Evolutionary conservation across 2,329 filamentous ascomycete genomes (phyloP), one percentile per base, ranked within the genome.

Genomic region (Trichophyton schoenleinii): DNA sequence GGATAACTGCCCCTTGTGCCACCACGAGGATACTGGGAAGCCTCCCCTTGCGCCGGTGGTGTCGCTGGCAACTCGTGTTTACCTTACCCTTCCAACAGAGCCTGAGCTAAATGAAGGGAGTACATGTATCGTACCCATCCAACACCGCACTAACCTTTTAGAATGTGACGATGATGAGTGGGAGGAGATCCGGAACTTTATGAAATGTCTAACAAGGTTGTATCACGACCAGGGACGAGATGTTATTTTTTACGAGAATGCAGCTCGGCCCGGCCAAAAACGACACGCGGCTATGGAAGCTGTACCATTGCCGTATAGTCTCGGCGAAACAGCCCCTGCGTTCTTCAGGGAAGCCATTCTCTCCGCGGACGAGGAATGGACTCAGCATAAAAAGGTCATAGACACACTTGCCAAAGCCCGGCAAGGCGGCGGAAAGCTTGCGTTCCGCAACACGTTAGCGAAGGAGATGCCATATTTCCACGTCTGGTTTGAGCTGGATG

Each of bases 381-480:
- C 88, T 38, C 94, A 97, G 75, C 95, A 99, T 74, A 87, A 87
- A 70, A 96, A 96, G 71, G 79, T 99, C 64, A 95, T 99, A 64
- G 91, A 97, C 73, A 99, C 94, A 0, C 74, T 83, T 7, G 72
- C 73, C 36, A 78, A 78, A 65, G 82, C 79, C 13, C 78, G 76
- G 63, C 71, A 80, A 64, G 89, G 88, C 0, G 73, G 90, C 64
- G 94, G 92, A 0, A 88, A 88, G 69, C 74, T 82, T 60, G 91
- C 94, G 1, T 99, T 99, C 72, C 82, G 92, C 0, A 81, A 85
- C 61, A 87, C 83, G 20, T 79, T 99, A 63, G 89, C 89, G 11
- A 96, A 95, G 76, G 92, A 99, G 77, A 92, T 95, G 88, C 92
- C 95, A 0, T 99, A 99, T 73, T 99, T 99, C 69, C 94, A 99